Evolutionary conservation across 768 basidiomycete species (phyloP).

Genomic region (Kwoniella mangroviensis): DNA sequence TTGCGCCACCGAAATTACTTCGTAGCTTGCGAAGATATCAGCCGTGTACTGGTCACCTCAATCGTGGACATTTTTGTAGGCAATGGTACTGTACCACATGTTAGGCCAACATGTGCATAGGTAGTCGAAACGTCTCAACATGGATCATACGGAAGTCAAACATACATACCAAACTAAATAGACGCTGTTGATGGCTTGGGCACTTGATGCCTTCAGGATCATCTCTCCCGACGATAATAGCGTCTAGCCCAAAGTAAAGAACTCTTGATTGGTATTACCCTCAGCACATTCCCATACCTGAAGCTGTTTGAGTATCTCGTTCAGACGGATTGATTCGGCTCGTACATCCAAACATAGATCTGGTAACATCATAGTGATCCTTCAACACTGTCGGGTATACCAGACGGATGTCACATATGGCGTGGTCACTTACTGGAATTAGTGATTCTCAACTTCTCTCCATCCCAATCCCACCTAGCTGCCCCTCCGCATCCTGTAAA

Average conservation of each 20-base stretch:
- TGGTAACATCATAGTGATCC: background rate
- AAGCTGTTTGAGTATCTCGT: slow-evolving; percentile 10
- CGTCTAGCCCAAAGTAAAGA: slow-evolving; percentile 4
- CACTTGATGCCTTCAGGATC: background rate
- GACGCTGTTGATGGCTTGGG: background rate
- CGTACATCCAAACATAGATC: slow-evolving; percentile 13
- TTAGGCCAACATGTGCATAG: no score
- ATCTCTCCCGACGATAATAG: background rate
- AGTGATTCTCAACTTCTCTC: background rate
- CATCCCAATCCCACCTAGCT: slow-evolving; percentile 10
- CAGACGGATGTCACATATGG: background rate
- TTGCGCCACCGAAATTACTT: background rate
- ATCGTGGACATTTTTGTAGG: no score
- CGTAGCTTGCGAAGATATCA: no score
- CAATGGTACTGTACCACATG: no score
- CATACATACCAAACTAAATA: background rate
- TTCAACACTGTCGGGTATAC: background rate
- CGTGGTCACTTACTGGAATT: slow-evolving; percentile 1
- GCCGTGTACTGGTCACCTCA: no score
- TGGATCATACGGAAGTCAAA: no score
- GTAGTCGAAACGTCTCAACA: no score
- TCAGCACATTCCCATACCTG: slow-evolving; percentile 22
- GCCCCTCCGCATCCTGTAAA: background rate
- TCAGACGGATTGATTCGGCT: slow-evolving; percentile 5
- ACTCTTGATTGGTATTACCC: slow-evolving; percentile 27